phyloP scores from a whole-genome alignment of 2,329 filamentous ascomycete genomes.

The Meredithiella fracta region DNA sequence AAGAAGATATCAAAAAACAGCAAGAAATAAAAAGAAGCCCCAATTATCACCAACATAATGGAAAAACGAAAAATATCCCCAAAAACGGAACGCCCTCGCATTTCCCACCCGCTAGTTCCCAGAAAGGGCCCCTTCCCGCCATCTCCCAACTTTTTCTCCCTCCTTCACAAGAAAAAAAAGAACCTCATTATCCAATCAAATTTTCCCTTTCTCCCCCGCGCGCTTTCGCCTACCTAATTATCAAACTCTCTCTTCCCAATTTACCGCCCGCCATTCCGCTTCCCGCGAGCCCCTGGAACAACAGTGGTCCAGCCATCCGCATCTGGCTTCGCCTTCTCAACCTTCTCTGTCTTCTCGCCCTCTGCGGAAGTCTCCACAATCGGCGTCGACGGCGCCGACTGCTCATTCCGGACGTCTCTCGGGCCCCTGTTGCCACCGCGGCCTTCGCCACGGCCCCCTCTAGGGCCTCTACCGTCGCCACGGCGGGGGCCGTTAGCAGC shows the following conservation, averaged over 20 bases:
- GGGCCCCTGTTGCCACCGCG: neutral
- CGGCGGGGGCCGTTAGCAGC: slow-evolving; percentile 19
- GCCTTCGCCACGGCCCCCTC: slow-evolving; percentile 18
- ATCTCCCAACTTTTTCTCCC: slow-evolving; percentile 2
- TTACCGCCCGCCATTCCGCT: slow-evolving; percentile 1
- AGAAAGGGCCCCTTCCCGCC: neutral
- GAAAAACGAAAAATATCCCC: no score
- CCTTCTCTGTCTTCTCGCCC: slow-evolving; percentile 16
- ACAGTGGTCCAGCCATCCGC: slow-evolving; percentile 53
- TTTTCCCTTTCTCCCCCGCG: neutral
- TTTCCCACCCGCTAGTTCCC: no score
- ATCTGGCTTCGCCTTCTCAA: slow-evolving; percentile 24
- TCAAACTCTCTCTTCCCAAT: neutral
- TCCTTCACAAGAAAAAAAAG: slow-evolving; percentile 5
- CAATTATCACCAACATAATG: no score
- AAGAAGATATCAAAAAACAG: slow-evolving; percentile 16
- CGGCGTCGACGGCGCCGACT: slow-evolving; percentile 17
- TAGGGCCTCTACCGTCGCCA: slow-evolving; percentile 14
- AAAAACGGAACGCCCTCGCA: no score
- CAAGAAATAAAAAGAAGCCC: neutral
- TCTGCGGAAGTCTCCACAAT: slow-evolving; percentile 7
- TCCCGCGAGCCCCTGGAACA: slow-evolving; percentile 17
- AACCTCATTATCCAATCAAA: slow-evolving; percentile 1
- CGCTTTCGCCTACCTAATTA: neutral
- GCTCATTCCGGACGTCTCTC: slow-evolving; percentile 20